These are phyloP conservation scores for Leishmania tarentolae DNA, from an alignment of 208 protist genomes.

Conservation along the genomic window DNA sequence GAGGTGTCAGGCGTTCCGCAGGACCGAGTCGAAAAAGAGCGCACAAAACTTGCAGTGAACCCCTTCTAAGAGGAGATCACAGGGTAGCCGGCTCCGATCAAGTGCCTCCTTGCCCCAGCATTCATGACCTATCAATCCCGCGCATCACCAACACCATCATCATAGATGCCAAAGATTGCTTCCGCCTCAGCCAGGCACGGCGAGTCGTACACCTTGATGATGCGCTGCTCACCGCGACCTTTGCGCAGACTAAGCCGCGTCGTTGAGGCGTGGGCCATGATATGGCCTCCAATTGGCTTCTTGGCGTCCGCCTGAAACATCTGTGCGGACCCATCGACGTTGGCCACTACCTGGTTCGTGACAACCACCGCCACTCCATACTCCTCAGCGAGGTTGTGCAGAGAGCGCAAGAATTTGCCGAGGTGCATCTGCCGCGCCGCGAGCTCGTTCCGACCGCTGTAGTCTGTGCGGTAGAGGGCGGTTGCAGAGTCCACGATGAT, in stretches of 20 bases:
- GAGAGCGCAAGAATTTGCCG: constrained; percentile 97
- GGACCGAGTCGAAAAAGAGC: not conserved
- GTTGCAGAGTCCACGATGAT: constrained; percentile 99
- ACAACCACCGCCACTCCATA: constrained; percentile 99
- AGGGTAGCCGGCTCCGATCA: not conserved
- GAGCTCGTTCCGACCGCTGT: constrained; percentile 98
- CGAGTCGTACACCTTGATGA: constrained; percentile 99
- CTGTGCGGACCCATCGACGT: constrained; percentile 95
- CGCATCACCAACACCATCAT: constrained; percentile 97
- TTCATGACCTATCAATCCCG: constrained; percentile 74
- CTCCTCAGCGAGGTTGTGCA: constrained; percentile 98
- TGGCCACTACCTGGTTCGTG: constrained; percentile 99
- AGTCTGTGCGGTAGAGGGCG: constrained; percentile 99
- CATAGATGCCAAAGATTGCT: constrained; percentile 96
- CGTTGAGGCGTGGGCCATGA: constrained; percentile 99
- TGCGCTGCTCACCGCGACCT: constrained; percentile 98
- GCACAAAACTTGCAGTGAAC: not conserved
- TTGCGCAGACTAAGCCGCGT: constrained; percentile 99
- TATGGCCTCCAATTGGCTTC: constrained; percentile 99
- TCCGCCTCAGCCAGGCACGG: constrained; percentile 98
- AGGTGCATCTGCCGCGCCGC: constrained; percentile 98
- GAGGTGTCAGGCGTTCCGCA: not conserved
- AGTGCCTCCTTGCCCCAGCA: not conserved
- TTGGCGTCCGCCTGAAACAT: constrained; percentile 98
- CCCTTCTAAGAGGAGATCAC: not conserved